Evolutionary conservation across 129 eudicot genomes (phyloP).

Genomic region (Centaurea solstitialis): DNA sequence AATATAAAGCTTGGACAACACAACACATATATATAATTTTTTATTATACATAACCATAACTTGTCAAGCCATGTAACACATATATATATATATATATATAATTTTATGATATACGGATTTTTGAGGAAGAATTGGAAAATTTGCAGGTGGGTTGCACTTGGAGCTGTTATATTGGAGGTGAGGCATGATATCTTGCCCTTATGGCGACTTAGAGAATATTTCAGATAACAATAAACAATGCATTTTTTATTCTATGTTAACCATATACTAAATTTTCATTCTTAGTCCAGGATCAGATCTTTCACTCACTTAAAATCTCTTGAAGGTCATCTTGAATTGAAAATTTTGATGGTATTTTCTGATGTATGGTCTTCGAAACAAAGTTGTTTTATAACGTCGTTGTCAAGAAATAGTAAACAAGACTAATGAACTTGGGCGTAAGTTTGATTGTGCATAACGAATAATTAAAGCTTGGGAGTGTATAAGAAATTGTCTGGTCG

Average conservation of each 20-base stretch:
- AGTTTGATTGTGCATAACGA: no score
- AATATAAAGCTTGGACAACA: no score
- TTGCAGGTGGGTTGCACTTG: conserved; percentile 88
- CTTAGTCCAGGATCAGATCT: not conserved
- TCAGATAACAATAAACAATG: not conserved
- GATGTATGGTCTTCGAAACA: not conserved
- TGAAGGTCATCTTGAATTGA: not conserved
- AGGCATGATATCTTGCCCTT: not conserved
- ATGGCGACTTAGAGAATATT: not conserved
- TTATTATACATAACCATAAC: no score
- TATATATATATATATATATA: no score
- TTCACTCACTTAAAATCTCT: not conserved
- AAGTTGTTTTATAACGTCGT: not conserved
- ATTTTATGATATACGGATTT: conserved; percentile 66
- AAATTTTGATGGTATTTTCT: no score
- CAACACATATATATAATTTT: no score
- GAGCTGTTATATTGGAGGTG: conserved; percentile 79
- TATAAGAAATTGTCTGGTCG: no score
- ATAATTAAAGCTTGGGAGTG: no score
- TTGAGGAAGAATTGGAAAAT: conserved; percentile 72
- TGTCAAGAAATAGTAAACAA: not conserved
- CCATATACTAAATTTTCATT: not conserved
- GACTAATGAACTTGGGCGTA: not conserved
- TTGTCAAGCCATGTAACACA: no score
- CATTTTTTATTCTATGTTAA: not conserved